Percentiles rank a stretch among this genome's conserved stretches.
These are phyloP conservation scores for Stagonosporopsis tanaceti DNA, from an alignment of 2,329 filamentous ascomycete genomes.

Conservation along the genomic window DNA sequence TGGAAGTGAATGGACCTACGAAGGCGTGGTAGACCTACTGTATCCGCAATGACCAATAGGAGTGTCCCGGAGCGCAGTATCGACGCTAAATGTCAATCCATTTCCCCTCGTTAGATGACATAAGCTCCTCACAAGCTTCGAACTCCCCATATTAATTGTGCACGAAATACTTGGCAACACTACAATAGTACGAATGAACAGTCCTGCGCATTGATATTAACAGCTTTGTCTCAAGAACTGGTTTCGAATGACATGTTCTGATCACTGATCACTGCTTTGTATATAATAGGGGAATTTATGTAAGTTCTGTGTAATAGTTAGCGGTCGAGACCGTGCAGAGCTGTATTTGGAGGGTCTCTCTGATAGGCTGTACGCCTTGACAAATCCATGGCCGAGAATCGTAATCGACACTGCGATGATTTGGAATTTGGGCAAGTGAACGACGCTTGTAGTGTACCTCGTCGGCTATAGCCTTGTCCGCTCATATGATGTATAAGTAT, in stretches of 20 bases:
- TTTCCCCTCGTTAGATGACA: too few species aligned
- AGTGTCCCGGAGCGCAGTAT: not conserved
- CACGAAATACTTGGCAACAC: too few species aligned
- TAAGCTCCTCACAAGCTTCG: too few species aligned
- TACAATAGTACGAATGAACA: too few species aligned
- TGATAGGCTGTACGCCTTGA: conserved; percentile 11
- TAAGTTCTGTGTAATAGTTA: too few species aligned
- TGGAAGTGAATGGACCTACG: conserved; percentile 28
- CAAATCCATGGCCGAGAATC: conserved; percentile 4
- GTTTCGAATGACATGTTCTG: too few species aligned
- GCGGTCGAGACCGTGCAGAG: conserved; percentile 2
- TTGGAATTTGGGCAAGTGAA: not conserved
- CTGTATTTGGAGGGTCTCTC: not conserved
- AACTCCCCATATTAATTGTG: too few species aligned
- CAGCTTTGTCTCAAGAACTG: too few species aligned
- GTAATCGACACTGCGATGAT: not conserved
- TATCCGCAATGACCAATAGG: conserved; percentile 1
- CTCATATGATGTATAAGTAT: not conserved
- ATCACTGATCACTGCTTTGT: too few species aligned
- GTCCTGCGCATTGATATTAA: too few species aligned
- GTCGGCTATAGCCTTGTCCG: not conserved
- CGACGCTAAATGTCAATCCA: not conserved
- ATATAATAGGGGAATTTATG: too few species aligned
- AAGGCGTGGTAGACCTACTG: too few species aligned
- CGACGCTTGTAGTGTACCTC: not conserved